Evolutionary conservation across 148 eudicot species (phyloP).

Genomic region (Pouteria glomerata): DNA sequence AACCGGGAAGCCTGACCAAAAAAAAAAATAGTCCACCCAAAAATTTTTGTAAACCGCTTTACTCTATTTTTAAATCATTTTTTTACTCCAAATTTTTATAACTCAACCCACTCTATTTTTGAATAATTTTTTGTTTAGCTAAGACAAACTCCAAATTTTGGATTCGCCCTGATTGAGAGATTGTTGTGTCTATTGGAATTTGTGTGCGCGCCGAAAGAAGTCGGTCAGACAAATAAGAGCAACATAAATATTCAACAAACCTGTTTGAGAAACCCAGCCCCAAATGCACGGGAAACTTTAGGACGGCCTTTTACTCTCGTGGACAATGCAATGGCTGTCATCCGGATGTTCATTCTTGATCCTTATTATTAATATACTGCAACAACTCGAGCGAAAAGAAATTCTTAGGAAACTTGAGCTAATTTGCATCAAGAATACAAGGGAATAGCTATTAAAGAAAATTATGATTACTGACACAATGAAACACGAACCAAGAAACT

Average conservation of each 20-base stretch:
- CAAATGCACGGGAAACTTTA: conserved; percentile 98
- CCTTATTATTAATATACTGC: conserved; percentile 87
- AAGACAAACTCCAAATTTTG: too few relatives aligned
- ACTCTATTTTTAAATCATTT: too few relatives aligned
- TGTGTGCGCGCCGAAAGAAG: neutral
- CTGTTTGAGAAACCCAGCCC: conserved; percentile 98
- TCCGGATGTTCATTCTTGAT: conserved; percentile 96
- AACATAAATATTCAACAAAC: conserved; percentile 31
- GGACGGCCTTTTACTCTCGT: conserved; percentile 99
- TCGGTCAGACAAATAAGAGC: neutral
- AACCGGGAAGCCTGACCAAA: too few relatives aligned
- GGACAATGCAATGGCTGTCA: conserved; percentile 88
- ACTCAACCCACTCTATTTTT: too few relatives aligned
- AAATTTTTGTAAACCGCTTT: too few relatives aligned
- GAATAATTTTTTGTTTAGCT: too few relatives aligned
- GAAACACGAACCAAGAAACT: neutral
- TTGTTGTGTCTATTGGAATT: too few relatives aligned
- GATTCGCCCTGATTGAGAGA: too few relatives aligned
- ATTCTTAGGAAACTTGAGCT: neutral
- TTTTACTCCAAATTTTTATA: too few relatives aligned
- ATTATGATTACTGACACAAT: neutral
- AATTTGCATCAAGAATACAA: neutral
- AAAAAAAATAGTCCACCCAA: too few relatives aligned
- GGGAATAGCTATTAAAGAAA: neutral
- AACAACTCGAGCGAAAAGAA: conserved; percentile 11